phyloP scores from a whole-genome alignment of 352 stramenopile species.

The Phytophthora uliginosa region DNA sequence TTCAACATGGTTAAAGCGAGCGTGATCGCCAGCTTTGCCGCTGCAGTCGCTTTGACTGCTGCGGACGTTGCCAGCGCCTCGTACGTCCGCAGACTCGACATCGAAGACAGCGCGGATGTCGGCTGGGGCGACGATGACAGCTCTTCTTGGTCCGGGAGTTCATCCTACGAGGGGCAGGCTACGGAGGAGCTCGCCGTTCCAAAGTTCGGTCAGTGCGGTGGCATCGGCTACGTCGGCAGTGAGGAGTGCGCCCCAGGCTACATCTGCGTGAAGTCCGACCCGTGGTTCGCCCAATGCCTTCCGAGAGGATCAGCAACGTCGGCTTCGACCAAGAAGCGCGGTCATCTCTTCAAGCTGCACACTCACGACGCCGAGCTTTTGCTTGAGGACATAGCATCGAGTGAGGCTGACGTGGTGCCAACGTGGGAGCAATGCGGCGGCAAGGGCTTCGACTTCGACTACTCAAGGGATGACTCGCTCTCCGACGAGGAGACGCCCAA shows the following conservation, averaged over 20 bases:
- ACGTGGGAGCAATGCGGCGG: slow-evolving; percentile 45
- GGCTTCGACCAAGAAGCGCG: slow-evolving; percentile 12
- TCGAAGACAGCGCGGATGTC: slow-evolving; percentile 12
- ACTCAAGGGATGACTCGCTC: slow-evolving; percentile 19
- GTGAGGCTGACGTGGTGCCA: slow-evolving; percentile 9
- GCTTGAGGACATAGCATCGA: slow-evolving; percentile 9
- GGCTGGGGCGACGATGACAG: slow-evolving; percentile 12
- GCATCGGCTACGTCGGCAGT: slow-evolving; percentile 29
- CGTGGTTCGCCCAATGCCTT: slow-evolving; percentile 62
- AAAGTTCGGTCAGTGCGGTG: slow-evolving; percentile 43
- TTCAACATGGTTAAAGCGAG: slow-evolving; percentile 16
- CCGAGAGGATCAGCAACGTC: slow-evolving; percentile 16
- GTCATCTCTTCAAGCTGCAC: slow-evolving; percentile 8
- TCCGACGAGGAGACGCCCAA: slow-evolving; percentile 23
- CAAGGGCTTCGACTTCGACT: slow-evolving; percentile 39
- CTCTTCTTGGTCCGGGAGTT: not conserved
- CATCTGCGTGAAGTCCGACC: slow-evolving; percentile 37
- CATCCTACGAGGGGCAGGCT: not conserved
- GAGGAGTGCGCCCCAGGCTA: slow-evolving; percentile 26
- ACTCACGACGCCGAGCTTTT: slow-evolving; percentile 15
- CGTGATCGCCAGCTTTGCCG: slow-evolving; percentile 6
- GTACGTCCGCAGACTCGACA: slow-evolving; percentile 14
- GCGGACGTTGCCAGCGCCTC: slow-evolving; percentile 9
- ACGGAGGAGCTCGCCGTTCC: slow-evolving; percentile 18
- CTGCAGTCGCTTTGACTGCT: slow-evolving; percentile 6